A percentile compares a stretch with the other conserved stretches of the same genome.
phyloP scores from a whole-genome alignment of 768 basidiomycete species.

The Naematelia encephala region DNA sequence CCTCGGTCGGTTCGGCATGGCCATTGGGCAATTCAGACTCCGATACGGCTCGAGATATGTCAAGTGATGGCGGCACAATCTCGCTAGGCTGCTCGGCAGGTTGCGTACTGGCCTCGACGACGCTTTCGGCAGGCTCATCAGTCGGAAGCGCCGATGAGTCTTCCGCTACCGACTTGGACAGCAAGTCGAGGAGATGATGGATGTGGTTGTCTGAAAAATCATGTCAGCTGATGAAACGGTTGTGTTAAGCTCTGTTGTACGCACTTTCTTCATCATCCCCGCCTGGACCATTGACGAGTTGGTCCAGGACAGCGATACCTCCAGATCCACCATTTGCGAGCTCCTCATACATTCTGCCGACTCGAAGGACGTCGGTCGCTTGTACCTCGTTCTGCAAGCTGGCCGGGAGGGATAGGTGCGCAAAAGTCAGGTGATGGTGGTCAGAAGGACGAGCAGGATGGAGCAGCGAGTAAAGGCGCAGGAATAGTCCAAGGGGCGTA shows the following conservation, averaged over 20 bases:
- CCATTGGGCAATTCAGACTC: constrained; percentile 1
- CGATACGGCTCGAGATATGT: neutral
- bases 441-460: constrained; percentile 41
- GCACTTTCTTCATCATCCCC: constrained; percentile 32
- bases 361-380: constrained; percentile 36
- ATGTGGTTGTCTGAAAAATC: constrained; percentile 27
- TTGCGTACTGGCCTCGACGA: neutral
- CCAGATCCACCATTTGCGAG: constrained; percentile 26
- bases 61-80: neutral
- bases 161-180: constrained; percentile 12
- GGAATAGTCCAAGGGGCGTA: constrained; percentile 27
- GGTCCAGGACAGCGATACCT: constrained; percentile 20
- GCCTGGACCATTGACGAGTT: constrained; percentile 21
- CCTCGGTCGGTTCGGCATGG: neutral
- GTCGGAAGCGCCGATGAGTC: constrained; percentile 2
- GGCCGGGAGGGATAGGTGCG: constrained; percentile 24
- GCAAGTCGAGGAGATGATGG: constrained; percentile 28
- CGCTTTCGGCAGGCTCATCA: neutral
- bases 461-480: constrained; percentile 36
- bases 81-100: neutral
- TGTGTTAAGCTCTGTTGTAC: constrained; percentile 6
- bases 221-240: neutral
- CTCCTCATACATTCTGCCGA: constrained; percentile 39
- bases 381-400: constrained; percentile 36
- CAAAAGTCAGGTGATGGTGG: constrained; percentile 38